Base-by-base conservation (phyloP, 495 filamentous ascomycete genomes). In the Astrocystis sublimbata region DNA sequence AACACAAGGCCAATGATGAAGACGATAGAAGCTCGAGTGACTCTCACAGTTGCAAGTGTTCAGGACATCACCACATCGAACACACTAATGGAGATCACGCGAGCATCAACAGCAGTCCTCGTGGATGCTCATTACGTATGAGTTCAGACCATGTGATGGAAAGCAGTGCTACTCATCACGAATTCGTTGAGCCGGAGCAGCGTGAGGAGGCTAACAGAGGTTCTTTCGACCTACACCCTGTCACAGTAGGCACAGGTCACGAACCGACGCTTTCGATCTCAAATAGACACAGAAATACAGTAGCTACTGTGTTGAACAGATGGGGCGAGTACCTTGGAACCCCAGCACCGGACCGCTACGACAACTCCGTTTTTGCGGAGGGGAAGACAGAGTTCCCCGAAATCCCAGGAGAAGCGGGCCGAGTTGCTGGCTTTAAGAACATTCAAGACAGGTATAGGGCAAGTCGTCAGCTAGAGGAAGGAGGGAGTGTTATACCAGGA, bases 381-480 rank as follows among this genome's bases (percentile, higher is more conserved):
- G 68, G 70, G 38, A 76, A 77, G n/a, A 53, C 71, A 6, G 73
- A 75, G 35, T 86, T 80, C 54, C 82, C 83, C 3, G 73, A 78
- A 59, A 73, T 83, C 4, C 82, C 82, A 2, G 83, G 80, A 5
- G 83, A 86, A 54, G 65, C 64, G 15, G 59, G 73, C 15, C 73
- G 80, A 43, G 84, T 83, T 45, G 31, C 50, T 0, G 52, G 67
- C 13, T 69, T 84, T 3, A n/a, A 62, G 6, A 60, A 73, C 2
- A 72, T 83, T n/a, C 64, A 70, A 45, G 67, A 73, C 45, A 63
- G 60, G n/a, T 83, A 78, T 58, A 79, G 75, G 23, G 50, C 61
- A 6, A 57, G 38, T 13, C 67, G 54, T 60, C 62, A 70, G 28
- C 62, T 30, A 24, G 70, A 71, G 30, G 51, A 47, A 0, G 38